phyloP scores from a whole-genome alignment of 2,329 filamentous ascomycete species.

The Fusarium buxicola region DNA sequence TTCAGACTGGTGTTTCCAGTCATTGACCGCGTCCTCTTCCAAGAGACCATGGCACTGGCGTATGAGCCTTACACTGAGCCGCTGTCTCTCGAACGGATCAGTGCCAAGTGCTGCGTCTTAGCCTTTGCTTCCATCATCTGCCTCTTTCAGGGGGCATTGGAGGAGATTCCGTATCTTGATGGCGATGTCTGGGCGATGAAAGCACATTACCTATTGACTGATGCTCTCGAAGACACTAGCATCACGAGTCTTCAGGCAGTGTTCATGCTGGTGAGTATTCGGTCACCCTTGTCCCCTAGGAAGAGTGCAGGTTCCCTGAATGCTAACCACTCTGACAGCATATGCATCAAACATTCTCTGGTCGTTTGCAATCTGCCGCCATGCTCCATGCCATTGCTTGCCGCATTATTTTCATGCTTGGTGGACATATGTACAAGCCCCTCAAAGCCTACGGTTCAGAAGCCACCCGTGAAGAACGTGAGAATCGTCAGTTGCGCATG shows the following conservation, averaged over 20 bases:
- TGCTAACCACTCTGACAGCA: conserved; percentile 42
- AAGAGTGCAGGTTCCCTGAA: not conserved
- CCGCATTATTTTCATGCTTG: conserved; percentile 61
- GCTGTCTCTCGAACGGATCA: conserved; percentile 44
- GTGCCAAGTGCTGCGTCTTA: conserved; percentile 60
- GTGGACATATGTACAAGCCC: conserved; percentile 54
- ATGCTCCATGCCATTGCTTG: conserved; percentile 59
- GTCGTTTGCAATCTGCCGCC: conserved; percentile 58
- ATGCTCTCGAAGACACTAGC: conserved; percentile 57
- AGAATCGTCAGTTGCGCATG: conserved; percentile 51
- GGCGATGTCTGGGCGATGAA: conserved; percentile 55
- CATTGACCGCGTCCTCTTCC: conserved; percentile 60
- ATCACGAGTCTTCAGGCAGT: conserved; percentile 59
- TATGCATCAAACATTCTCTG: conserved; percentile 58
- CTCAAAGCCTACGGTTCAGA: conserved; percentile 15
- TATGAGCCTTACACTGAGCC: conserved; percentile 50
- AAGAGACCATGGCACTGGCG: conserved; percentile 57
- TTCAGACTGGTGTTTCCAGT: conserved; percentile 61
- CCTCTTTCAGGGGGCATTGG: conserved; percentile 33
- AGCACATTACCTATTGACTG: conserved; percentile 56
- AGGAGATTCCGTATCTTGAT: conserved; percentile 48
- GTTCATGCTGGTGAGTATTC: conserved; percentile 59
- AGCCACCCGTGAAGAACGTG: conserved; percentile 41
- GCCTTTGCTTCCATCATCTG: conserved; percentile 58
- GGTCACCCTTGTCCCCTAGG: not conserved